These are phyloP conservation scores for Trichoderma guizhouense DNA, from an alignment of 2,329 filamentous ascomycete species.

Conservation along the genomic window DNA sequence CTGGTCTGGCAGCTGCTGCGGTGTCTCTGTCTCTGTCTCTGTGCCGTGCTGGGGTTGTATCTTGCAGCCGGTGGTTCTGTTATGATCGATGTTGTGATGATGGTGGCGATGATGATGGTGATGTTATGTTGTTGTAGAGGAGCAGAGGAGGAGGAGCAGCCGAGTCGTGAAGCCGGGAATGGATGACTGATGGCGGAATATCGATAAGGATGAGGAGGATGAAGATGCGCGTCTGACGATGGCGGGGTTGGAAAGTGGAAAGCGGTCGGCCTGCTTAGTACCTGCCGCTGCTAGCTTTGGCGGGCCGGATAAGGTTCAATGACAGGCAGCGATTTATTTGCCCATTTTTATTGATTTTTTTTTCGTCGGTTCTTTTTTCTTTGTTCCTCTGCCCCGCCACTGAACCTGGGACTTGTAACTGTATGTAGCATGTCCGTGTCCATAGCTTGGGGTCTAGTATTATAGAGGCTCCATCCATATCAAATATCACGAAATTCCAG, in stretches of 20 bases:
- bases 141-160: not conserved
- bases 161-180: not conserved
- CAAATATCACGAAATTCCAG: not conserved
- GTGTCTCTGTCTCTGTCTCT: not conserved
- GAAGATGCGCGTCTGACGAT: not conserved
- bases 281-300: not conserved
- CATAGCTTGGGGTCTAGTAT: not conserved
- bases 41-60: not conserved
- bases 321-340: not conserved
- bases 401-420: not conserved
- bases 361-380: not conserved
- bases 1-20: constrained; percentile 1
- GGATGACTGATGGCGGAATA: not conserved
- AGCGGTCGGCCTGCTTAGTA: not conserved
- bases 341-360: not conserved
- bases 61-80: not conserved
- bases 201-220: not conserved
- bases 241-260: constrained; percentile 3
- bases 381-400: not conserved
- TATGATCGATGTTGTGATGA: not conserved
- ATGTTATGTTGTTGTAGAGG: not conserved
- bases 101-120: not conserved
- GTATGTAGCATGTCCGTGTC: not conserved
- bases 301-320: not conserved
- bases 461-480: not conserved